These are phyloP conservation scores for Miscanthus lutarioriparius DNA, from an alignment of 176 grass and related monocot genomes.

Conservation along the genomic window DNA sequence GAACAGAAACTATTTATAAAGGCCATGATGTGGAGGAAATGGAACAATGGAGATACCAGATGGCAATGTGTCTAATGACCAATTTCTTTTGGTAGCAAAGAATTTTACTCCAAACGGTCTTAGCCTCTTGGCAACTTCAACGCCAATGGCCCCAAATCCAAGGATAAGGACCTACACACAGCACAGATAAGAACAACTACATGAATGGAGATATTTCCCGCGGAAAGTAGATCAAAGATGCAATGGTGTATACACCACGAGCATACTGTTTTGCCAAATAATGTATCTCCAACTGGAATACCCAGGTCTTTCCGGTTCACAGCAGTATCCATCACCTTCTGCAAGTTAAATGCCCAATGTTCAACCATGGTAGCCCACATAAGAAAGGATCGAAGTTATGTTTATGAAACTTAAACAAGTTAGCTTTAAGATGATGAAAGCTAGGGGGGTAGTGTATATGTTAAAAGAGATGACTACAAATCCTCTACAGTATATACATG, in stretches of 20 bases:
- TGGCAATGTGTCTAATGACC: constrained; percentile 55
- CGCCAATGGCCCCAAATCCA: constrained; percentile 89
- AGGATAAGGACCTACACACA: constrained; percentile 75
- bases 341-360: constrained; percentile 36
- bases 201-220: constrained; percentile 17
- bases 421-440: constrained; percentile 12
- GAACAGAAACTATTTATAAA: background rate
- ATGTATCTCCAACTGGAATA: constrained; percentile 74
- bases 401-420: constrained; percentile 12
- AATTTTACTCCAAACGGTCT: constrained; percentile 89
- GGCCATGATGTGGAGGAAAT: constrained; percentile 7
- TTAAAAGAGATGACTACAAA: background rate
- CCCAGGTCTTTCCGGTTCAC: constrained; percentile 70
- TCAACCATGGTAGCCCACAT: constrained; percentile 18
- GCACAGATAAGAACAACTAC: constrained; percentile 18
- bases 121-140: constrained; percentile 79
- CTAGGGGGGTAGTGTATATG: background rate
- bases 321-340: constrained; percentile 83
- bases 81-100: constrained; percentile 87
- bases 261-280: constrained; percentile 89
- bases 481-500: background rate
- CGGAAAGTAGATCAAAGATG: constrained; percentile 22
- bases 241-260: constrained; percentile 14
- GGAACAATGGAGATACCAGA: constrained; percentile 44
- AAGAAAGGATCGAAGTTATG: background rate